Percentiles rank a stretch among this genome's conserved stretches.
Conservation (phyloP, 345 rosid genomes). For the Salix brachista region DNA sequence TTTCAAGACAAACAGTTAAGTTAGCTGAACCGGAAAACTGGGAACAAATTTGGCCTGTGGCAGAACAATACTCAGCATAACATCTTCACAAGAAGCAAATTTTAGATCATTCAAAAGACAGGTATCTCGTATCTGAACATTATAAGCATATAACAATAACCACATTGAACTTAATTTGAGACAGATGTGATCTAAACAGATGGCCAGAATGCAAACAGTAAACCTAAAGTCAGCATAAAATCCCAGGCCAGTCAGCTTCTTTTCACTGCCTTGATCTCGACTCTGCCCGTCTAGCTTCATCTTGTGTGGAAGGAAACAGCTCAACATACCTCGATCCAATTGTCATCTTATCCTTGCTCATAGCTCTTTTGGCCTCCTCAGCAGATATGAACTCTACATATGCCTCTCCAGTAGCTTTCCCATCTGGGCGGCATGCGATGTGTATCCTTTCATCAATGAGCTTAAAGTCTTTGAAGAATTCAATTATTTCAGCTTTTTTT, state of each 20-base stretch:
- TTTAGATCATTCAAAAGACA: not conserved
- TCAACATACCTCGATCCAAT: slow-evolving; percentile 86
- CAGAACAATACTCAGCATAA: too few relatives aligned
- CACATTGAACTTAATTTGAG: not conserved
- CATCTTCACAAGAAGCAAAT: too few relatives aligned
- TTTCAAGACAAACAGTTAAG: too few relatives aligned
- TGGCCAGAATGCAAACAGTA: not conserved
- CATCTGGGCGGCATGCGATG: slow-evolving; percentile 85
- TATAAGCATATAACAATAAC: slow-evolving; percentile 1
- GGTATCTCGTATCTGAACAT: not conserved
- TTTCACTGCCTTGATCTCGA: slow-evolving; percentile 89
- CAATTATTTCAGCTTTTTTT: slow-evolving; percentile 56
- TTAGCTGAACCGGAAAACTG: too few relatives aligned
- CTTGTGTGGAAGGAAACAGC: slow-evolving; percentile 73
- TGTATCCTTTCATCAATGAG: slow-evolving; percentile 58
- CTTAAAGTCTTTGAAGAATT: slow-evolving; percentile 62
- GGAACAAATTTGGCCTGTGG: too few relatives aligned
- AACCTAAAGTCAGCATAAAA: not conserved
- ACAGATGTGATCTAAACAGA: not conserved
- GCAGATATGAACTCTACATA: slow-evolving; percentile 71
- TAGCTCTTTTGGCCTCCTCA: slow-evolving; percentile 80
- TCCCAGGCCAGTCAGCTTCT: not conserved
- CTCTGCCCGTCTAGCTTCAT: slow-evolving; percentile 82
- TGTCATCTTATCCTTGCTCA: slow-evolving; percentile 86
- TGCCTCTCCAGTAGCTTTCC: slow-evolving; percentile 93